Evolutionary conservation across 2,329 filamentous ascomycete species (phyloP).

Genomic region (Sporothrix brasiliensis): DNA sequence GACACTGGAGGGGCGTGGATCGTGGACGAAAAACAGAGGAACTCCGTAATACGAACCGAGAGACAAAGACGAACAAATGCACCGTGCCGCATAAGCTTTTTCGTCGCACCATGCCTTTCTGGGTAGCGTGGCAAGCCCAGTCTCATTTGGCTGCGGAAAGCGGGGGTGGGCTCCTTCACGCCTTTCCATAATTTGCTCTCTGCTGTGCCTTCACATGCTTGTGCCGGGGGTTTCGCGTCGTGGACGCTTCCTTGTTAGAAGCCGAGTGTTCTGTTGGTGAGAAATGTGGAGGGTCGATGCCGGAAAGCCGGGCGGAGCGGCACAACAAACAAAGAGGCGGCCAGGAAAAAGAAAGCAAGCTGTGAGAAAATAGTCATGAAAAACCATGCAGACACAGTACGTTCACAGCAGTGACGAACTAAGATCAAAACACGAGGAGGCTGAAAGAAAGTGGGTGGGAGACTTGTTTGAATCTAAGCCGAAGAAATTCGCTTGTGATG

Average conservation of each 20-base stretch:
- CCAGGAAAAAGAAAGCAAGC: conserved; percentile 7
- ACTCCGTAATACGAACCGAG: too few species aligned
- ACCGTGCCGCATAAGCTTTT: conserved; percentile 14
- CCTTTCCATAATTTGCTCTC: background rate
- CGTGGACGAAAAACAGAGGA: background rate
- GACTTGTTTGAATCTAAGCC: background rate
- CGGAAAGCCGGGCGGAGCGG: conserved; percentile 16
- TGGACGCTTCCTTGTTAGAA: background rate
- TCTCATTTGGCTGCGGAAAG: conserved; percentile 10
- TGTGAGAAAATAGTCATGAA: background rate
- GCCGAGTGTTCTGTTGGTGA: background rate
- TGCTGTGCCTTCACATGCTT: conserved; percentile 18
- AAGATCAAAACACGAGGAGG: conserved; percentile 4
- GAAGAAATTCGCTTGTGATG: conserved; percentile 20
- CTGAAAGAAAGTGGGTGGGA: background rate
- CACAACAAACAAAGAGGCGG: background rate
- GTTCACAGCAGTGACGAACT: background rate
- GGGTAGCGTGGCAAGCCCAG: conserved; percentile 16
- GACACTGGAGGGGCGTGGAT: background rate
- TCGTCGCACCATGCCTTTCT: background rate
- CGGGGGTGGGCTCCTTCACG: background rate
- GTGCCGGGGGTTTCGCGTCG: background rate
- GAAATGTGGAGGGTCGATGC: background rate
- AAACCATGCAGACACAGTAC: background rate
- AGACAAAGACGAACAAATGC: background rate